Conservation (phyloP, 176 grass and related monocot species). For the Hyparrhenia diplandra region DNA sequence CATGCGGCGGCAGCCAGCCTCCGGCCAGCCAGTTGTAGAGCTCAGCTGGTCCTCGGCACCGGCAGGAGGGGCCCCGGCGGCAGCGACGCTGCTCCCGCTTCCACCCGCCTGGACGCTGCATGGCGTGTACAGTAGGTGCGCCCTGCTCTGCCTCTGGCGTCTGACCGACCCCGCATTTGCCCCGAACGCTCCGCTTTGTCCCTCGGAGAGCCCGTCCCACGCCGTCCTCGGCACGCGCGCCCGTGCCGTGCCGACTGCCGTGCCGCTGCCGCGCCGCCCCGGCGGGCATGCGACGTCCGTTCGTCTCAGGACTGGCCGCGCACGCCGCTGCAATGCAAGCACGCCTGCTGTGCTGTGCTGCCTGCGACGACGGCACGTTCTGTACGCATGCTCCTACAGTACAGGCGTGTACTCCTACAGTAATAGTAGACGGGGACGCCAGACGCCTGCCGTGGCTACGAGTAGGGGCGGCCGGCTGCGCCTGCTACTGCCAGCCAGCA, state of each 20-base stretch:
- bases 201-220: background rate
- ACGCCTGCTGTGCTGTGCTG: background rate
- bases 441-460: background rate
- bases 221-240: slow-evolving; percentile 23
- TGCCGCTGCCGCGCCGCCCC: background rate
- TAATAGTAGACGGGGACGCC: background rate
- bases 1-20: background rate
- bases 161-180: slow-evolving; percentile 4
- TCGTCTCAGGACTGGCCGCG: background rate
- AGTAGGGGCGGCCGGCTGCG: background rate
- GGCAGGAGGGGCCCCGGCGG: background rate
- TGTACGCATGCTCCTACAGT: background rate
- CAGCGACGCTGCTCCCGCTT: slow-evolving; percentile 14
- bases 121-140: too few species aligned
- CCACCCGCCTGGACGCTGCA: background rate
- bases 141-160: background rate
- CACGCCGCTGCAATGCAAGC: background rate
- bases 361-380: background rate
- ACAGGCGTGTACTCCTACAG: too few species aligned
- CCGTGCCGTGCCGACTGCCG: background rate
- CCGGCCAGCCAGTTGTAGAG: background rate
- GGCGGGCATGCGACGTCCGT: background rate
- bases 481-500: background rate
- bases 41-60: background rate
- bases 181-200: slow-evolving; percentile 56